A percentile compares a stretch with the other conserved stretches of the same genome.
Conservation (phyloP, 108 stramenopile species). For the Cyclotella sp. region DNA sequence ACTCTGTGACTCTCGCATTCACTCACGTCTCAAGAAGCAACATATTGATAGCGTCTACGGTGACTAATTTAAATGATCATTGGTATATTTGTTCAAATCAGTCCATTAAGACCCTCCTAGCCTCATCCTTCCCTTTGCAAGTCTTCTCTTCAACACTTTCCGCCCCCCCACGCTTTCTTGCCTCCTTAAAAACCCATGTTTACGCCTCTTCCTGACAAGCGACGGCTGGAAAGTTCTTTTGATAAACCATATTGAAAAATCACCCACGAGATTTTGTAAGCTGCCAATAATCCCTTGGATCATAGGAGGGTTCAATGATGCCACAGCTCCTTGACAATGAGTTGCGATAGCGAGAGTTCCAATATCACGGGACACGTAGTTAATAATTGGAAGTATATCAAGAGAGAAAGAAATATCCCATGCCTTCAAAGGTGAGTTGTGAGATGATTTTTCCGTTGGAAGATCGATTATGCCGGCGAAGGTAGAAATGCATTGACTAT, state of each 20-base stretch:
- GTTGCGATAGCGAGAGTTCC: neutral
- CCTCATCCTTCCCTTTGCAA: conserved; percentile 74
- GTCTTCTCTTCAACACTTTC: conserved; percentile 68
- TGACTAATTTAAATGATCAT: too few relatives aligned
- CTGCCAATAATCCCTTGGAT: conserved; percentile 9
- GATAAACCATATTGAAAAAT: conserved; percentile 57
- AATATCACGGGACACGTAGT: neutral
- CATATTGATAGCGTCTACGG: too few relatives aligned
- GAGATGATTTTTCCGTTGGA: neutral
- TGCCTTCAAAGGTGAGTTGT: neutral
- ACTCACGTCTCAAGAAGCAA: too few relatives aligned
- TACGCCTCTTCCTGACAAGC: conserved; percentile 81
- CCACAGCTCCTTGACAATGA: neutral
- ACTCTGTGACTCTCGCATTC: too few relatives aligned
- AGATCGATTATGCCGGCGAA: neutral
- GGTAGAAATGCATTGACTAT: neutral
- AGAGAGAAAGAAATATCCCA: neutral
- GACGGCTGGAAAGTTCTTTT: conserved; percentile 94
- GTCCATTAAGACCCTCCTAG: conserved; percentile 54
- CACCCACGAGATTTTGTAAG: conserved; percentile 36
- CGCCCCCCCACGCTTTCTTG: conserved; percentile 73
- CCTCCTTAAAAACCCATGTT: conserved; percentile 82
- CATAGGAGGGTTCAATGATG: neutral
- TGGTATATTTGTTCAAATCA: neutral
- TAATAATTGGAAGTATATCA: neutral